Evolutionary conservation across 2,329 filamentous ascomycete species (phyloP), one percentile per base, ranked within the genome.

Genomic region (Dothistroma pini): DNA sequence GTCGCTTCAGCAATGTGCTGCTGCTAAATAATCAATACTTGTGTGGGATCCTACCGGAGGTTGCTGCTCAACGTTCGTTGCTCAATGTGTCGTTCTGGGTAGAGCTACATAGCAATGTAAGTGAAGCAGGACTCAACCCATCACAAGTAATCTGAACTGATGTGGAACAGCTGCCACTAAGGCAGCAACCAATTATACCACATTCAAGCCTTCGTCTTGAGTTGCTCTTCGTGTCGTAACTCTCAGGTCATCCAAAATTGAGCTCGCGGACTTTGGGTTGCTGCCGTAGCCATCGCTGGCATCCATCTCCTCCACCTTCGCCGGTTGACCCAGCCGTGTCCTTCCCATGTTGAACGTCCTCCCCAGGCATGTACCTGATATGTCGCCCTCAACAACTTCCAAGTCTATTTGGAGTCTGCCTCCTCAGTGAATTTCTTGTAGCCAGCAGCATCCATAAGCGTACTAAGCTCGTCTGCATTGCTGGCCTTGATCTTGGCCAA

Each of bases 401-500:
- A 41, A 21, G 38, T n/a, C 52, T 22, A 25, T 31, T 22, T 41
- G 22, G 41, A 44, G 41, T 35, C 55, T 34, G 41, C 72, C 68
- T 84, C 80, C 69, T 83, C 81, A 22, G 86, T 90, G 74, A 93
- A 93, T 44, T 81, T 81, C 79, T 88, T 88, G 80, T 99, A 97
- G 66, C 85, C 87, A 71, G 87, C 85, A 63, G 80, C 82, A 72
- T 87, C 87, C 90, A 97, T 90, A 73, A 97, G 80, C 11, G 74
- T 78, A 65, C 96, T 89, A 68, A 92, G 75, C 78, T 95, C 88
- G 74, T 84, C 77, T 65, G 79, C 75, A 75, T 91, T 89, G 65
- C 80, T 82, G 54, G 97, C 82, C 78, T 90, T 83, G 64, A 97
- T 86, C 85, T 91, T 93, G 59, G 89, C 92, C 75, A 99, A 89